Percentiles rank a stretch among this genome's conserved stretches.
phyloP scores from a whole-genome alignment of 345 rosid species.

The Trapa incisa region DNA sequence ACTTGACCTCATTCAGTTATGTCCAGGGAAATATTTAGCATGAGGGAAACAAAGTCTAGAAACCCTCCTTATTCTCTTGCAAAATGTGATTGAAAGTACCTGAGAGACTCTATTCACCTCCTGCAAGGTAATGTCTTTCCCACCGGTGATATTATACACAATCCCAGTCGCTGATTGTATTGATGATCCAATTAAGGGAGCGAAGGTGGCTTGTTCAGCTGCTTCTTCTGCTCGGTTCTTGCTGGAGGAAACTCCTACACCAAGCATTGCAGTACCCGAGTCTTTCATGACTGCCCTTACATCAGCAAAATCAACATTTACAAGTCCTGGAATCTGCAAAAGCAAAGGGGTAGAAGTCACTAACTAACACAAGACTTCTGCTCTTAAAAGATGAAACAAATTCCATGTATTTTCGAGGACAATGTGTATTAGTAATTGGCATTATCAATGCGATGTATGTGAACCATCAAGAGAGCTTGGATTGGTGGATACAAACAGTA shows the following conservation, averaged over 20 bases:
- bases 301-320: constrained; percentile 97
- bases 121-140: constrained; percentile 89
- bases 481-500: background rate
- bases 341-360: background rate
- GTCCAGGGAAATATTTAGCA: background rate
- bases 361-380: background rate
- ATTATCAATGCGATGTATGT: background rate
- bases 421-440: too few species aligned
- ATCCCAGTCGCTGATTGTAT: constrained; percentile 97
- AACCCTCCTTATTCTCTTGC: background rate
- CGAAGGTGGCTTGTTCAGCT: constrained; percentile 93
- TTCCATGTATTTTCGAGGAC: too few species aligned
- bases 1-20: background rate
- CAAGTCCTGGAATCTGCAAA: constrained; percentile 87
- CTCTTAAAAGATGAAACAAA: background rate
- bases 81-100: constrained; percentile 22
- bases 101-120: constrained; percentile 95
- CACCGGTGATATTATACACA: constrained; percentile 93
- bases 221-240: constrained; percentile 99
- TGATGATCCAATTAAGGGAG: constrained; percentile 96
- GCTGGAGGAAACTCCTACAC: constrained; percentile 96
- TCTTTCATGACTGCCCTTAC: constrained; percentile 94
- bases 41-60: background rate
- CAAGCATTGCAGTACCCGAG: constrained; percentile 98
- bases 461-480: too few species aligned